Base-by-base conservation (phyloP, 2,329 filamentous ascomycete genomes). In the Aspergillus glaucus region DNA sequence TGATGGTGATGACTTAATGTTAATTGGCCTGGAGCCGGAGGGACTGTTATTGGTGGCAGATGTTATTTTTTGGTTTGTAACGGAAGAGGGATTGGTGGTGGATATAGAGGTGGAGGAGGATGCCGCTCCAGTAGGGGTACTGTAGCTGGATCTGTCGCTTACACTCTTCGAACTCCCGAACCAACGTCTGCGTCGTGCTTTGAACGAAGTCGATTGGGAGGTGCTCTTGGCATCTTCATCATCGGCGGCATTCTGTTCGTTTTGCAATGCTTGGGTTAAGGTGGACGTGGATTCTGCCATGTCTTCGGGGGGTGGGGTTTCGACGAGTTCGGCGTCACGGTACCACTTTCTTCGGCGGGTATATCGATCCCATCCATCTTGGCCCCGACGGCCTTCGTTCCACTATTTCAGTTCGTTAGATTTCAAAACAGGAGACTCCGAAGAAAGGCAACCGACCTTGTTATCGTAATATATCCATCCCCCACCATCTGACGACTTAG, bases 391-490 rank as follows among this genome's bases (percentile, higher is more conserved):
- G 15, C 91, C 91, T 58, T 88, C 86, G 65, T 90, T 85, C 93
- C 93, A 98, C 86, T 94, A 44, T 47, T 34, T 12, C 8, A 1
- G 24, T 9, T 24, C 37, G 46, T 53, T 44, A 58, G 53, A 30
- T 39, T 34, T 8, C 30, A 22, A 17, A 8, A n/a, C 7, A 4
- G 17, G 15, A 14, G 6, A 42, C 4, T 15, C 43, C 12, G 10
- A 3, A 14, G 10, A 8, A 28, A 9, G 2, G 32, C 41, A 1
- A 58, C 74, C 52, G 72, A 89, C 88, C 83, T 95, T 96, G 66
- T 92, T 97, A 63, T 98, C 93, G 64, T 96, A 98, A 68, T 93
- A 98, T 34, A 95, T 88, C 93, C 93, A 98, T 1, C 91, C 93
- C 57, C 85, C 83, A 3, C 80, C 85, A 21, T 84, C 78, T 1